These are phyloP conservation scores for Neurospora sp. DNA, from an alignment of 495 filamentous ascomycete species.

Conservation along the genomic window DNA sequence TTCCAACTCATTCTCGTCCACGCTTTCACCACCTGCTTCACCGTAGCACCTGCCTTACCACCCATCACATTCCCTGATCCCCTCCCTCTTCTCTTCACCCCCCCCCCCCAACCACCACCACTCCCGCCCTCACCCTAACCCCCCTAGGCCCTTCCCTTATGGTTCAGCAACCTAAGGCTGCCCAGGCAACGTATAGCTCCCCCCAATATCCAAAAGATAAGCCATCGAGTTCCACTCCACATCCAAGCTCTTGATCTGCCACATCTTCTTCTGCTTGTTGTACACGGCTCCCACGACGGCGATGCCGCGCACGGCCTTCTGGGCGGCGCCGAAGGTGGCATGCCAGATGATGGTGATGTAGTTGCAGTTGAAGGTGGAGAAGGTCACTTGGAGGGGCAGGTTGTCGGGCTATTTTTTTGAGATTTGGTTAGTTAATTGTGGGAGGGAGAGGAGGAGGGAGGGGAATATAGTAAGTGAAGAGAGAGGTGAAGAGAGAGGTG, in stretches of 20 bases:
- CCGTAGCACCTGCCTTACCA: too few species aligned
- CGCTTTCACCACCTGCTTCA: background rate
- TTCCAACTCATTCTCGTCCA: background rate
- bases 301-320: conserved; percentile 16
- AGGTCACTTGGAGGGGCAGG: conserved; percentile 5
- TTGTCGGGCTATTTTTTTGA: conserved; percentile 10
- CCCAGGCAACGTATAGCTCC: conserved; percentile 5
- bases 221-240: conserved; percentile 24
- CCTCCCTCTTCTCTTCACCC: too few species aligned
- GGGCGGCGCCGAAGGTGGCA: conserved; percentile 10
- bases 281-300: conserved; percentile 14
- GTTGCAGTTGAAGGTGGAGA: conserved; percentile 15
- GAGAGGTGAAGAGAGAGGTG: background rate
- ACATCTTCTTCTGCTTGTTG: conserved; percentile 5
- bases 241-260: conserved; percentile 21
- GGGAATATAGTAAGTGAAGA: background rate
- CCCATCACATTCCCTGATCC: too few species aligned
- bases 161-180: background rate
- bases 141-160: too few species aligned
- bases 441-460: background rate
- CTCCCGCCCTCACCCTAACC: too few species aligned
- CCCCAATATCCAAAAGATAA: conserved; percentile 18
- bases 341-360: conserved; percentile 20
- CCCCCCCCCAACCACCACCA: too few species aligned
- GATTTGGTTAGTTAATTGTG: too few species aligned